Percentiles rank a stretch among this genome's conserved stretches.
phyloP scores from a whole-genome alignment of 805 yeast species.

The Ogataea saltuana region DNA sequence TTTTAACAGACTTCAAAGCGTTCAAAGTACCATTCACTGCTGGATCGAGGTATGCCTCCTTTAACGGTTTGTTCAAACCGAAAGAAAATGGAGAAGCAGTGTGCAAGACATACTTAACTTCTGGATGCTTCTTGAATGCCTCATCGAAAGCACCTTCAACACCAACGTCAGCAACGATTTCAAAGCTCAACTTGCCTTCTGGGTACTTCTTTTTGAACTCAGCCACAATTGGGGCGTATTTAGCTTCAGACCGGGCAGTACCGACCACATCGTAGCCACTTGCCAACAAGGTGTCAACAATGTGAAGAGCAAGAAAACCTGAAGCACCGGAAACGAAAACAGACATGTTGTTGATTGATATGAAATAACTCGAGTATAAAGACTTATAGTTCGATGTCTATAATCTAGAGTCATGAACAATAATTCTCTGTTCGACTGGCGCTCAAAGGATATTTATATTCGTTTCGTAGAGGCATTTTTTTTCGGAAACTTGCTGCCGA shows the following conservation, averaged over 20 bases:
- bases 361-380: too few species aligned
- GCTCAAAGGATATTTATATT: too few species aligned
- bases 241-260: slow-evolving; percentile 38
- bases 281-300: slow-evolving; percentile 12
- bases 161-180: slow-evolving; percentile 37
- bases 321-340: slow-evolving; percentile 19
- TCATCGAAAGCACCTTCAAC: slow-evolving; percentile 47
- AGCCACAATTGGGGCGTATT: slow-evolving; percentile 35
- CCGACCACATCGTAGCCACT: slow-evolving; percentile 16
- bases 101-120: slow-evolving; percentile 38
- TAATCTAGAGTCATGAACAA: too few species aligned
- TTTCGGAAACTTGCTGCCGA: too few species aligned
- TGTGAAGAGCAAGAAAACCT: slow-evolving; percentile 17
- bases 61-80: slow-evolving; percentile 36
- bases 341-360: slow-evolving; percentile 2
- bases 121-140: slow-evolving; percentile 40
- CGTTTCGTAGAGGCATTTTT: too few species aligned
- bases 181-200: slow-evolving; percentile 29
- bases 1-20: slow-evolving; percentile 42
- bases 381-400: too few species aligned
- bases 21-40: slow-evolving; percentile 49
- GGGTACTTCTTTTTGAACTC: slow-evolving; percentile 19
- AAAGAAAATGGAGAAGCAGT: slow-evolving; percentile 42
- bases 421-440: too few species aligned
- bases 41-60: slow-evolving; percentile 45